These are phyloP conservation scores for Sporothrix phasma DNA, from an alignment of 2,329 filamentous ascomycete genomes.

Conservation along the genomic window DNA sequence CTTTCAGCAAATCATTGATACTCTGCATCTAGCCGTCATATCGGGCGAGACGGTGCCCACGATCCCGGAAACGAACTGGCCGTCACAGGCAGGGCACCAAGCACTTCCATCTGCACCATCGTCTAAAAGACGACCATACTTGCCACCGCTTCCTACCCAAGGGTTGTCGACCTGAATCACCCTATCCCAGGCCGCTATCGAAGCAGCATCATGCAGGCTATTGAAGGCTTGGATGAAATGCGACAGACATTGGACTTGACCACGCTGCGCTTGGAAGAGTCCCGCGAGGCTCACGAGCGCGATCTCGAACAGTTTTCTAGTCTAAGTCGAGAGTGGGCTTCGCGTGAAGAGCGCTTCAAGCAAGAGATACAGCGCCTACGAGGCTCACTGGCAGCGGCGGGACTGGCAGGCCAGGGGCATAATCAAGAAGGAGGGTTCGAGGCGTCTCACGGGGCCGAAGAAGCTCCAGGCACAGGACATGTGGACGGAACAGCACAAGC, in stretches of 20 bases:
- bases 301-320: conserved; percentile 29
- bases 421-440: not conserved
- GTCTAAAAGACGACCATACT: not conserved
- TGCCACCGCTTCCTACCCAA: not conserved
- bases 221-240: conserved; percentile 29
- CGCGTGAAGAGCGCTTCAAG: conserved; percentile 30
- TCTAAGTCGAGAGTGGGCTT: conserved; percentile 31
- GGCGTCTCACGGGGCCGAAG: not conserved
- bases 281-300: conserved; percentile 24
- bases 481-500: not conserved
- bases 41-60: conserved; percentile 21
- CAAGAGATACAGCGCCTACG: conserved; percentile 33
- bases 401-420: conserved; percentile 10
- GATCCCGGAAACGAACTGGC: not conserved
- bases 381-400: conserved; percentile 20
- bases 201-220: conserved; percentile 30
- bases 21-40: conserved; percentile 35
- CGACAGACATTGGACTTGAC: conserved; percentile 20
- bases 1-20: conserved; percentile 35
- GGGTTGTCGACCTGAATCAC: conserved; percentile 5
- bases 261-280: conserved; percentile 23
- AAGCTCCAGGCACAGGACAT: too few relatives aligned
- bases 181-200: conserved; percentile 34
- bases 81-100: not conserved
- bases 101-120: not conserved